phyloP scores from a whole-genome alignment of 768 basidiomycete genomes.

The Pisolithus marmoratus region DNA sequence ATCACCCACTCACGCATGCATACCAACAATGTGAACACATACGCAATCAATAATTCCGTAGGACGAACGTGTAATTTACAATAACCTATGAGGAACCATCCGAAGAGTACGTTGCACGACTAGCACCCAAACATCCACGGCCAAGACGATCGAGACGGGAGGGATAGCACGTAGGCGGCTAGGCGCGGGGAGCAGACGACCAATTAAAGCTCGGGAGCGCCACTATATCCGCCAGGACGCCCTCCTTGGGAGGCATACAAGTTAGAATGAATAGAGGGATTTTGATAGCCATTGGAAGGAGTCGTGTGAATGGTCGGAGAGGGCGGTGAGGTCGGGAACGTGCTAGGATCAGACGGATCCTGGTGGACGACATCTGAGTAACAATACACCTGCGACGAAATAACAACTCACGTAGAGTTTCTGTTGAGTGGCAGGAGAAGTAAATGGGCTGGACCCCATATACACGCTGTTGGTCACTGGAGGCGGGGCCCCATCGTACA shows the following conservation, averaged over 20 bases:
- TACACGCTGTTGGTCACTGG: conserved; percentile 3
- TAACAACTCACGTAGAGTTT: conserved; percentile 25
- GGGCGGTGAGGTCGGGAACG: conserved; percentile 28
- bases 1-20: too few species aligned
- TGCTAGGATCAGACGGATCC: conserved; percentile 34
- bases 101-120: too few species aligned
- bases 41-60: too few species aligned
- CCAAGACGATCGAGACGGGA: neutral
- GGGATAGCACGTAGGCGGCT: too few species aligned
- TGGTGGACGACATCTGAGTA: conserved; percentile 9
- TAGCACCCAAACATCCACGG: too few species aligned
- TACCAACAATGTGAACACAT: too few species aligned
- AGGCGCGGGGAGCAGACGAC: neutral
- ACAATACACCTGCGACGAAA: neutral
- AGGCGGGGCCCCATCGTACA: neutral
- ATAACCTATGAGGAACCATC: too few species aligned
- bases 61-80: too few species aligned
- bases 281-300: conserved; percentile 5
- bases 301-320: conserved; percentile 8
- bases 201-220: conserved; percentile 21
- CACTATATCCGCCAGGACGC: conserved; percentile 16
- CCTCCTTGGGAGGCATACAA: conserved; percentile 3
- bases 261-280: conserved; percentile 6
- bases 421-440: conserved; percentile 10
- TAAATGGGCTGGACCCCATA: conserved; percentile 6